These are phyloP conservation scores for Exophiala dermatitidis DNA, from an alignment of 2,329 filamentous ascomycete species.

Conservation along the genomic window DNA sequence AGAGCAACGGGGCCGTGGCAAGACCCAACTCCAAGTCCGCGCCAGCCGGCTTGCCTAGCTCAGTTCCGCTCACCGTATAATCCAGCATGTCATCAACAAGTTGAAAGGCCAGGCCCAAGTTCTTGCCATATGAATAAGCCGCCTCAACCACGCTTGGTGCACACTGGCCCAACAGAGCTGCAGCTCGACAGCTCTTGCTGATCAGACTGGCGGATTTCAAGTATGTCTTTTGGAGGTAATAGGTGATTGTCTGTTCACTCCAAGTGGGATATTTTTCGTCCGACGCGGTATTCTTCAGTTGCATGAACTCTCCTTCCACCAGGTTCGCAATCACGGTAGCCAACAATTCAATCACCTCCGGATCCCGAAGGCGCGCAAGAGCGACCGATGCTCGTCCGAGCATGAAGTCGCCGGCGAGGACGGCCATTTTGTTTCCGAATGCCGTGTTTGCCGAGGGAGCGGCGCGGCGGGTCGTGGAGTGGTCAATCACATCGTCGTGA, in stretches of 20 bases:
- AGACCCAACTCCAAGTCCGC: conserved; percentile 89
- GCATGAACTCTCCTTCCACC: conserved; percentile 99
- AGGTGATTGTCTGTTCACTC: conserved; percentile 80
- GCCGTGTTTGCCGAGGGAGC: conserved; percentile 84
- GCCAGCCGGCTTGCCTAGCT: conserved; percentile 89
- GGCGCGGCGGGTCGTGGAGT: conserved; percentile 75
- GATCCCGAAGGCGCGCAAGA: conserved; percentile 78
- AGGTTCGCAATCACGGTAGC: conserved; percentile 96
- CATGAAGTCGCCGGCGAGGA: conserved; percentile 93
- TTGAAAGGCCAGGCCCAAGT: conserved; percentile 91
- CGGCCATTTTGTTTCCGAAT: conserved; percentile 99
- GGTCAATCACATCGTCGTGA: conserved; percentile 97
- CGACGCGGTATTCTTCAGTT: conserved; percentile 87
- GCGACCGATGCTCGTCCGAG: conserved; percentile 89
- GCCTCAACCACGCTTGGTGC: conserved; percentile 76
- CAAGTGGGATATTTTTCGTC: conserved; percentile 79
- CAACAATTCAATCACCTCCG: conserved; percentile 88
- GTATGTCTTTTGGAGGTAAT: conserved; percentile 98
- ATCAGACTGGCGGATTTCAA: conserved; percentile 94
- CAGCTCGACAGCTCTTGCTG: conserved; percentile 87
- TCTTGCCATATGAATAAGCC: conserved; percentile 86
- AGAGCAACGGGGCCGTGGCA: conserved; percentile 86
- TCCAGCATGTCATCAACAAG: conserved; percentile 97
- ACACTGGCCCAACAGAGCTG: conserved; percentile 74
- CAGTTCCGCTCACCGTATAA: conserved; percentile 76